Evolutionary conservation across 345 rosid genomes (phyloP).

Genomic region (Nasturtium officinale): DNA sequence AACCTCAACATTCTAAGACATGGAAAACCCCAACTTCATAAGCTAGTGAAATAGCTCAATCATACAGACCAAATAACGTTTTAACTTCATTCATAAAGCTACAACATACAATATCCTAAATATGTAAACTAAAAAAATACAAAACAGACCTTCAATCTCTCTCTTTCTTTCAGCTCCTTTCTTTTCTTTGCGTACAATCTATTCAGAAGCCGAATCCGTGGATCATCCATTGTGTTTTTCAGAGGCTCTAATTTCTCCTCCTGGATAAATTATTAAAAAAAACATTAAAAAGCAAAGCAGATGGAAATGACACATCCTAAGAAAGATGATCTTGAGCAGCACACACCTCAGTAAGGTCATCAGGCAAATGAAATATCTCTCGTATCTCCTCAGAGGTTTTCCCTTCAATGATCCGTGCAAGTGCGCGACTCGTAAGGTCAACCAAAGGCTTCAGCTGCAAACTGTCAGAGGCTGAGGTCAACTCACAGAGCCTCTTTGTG

Average conservation of each 20-base stretch:
- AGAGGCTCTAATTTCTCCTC: slow-evolving; percentile 95
- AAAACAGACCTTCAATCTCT: slow-evolving; percentile 66
- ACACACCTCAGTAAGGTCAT: slow-evolving; percentile 91
- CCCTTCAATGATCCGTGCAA: slow-evolving; percentile 86
- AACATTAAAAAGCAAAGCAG: slow-evolving; percentile 15
- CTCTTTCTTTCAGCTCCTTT: slow-evolving; percentile 78
- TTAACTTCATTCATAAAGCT: slow-evolving; percentile 10
- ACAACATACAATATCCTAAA: slow-evolving; percentile 10
- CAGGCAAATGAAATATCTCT: slow-evolving; percentile 89
- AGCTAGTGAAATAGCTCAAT: slow-evolving; percentile 27
- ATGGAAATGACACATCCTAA: slow-evolving; percentile 16
- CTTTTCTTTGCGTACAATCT: slow-evolving; percentile 82
- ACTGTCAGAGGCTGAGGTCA: slow-evolving; percentile 94
- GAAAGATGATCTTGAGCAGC: slow-evolving; percentile 33
- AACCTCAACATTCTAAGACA: slow-evolving; percentile 66
- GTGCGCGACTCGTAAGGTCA: slow-evolving; percentile 89
- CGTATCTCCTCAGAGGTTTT: slow-evolving; percentile 88
- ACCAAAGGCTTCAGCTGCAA: slow-evolving; percentile 87
- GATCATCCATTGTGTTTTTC: slow-evolving; percentile 78
- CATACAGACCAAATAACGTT: not conserved
- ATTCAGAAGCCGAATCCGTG: slow-evolving; percentile 82
- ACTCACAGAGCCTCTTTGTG: slow-evolving; percentile 80
- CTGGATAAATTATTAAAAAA: slow-evolving; percentile 45
- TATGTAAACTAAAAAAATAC: not conserved
- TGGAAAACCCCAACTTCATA: slow-evolving; percentile 28